These are phyloP conservation scores for Phylloporus sp. DNA, from an alignment of 768 basidiomycete genomes.

Conservation along the genomic window DNA sequence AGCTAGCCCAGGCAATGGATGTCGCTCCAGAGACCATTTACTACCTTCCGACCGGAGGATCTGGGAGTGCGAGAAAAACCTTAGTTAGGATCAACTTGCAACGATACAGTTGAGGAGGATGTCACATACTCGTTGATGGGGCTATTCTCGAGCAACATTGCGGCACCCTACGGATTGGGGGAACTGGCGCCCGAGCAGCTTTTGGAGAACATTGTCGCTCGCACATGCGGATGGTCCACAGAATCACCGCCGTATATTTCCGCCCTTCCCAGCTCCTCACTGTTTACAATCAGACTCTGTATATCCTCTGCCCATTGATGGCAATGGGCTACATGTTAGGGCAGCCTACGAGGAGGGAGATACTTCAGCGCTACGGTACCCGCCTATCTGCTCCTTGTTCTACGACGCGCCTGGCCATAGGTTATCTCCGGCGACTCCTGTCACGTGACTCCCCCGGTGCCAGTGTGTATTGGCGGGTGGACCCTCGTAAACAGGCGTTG, in stretches of 20 bases:
- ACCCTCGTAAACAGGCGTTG: no score
- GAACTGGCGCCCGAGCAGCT: constrained; percentile 1
- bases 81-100: constrained; percentile 4
- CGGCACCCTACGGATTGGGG: neutral
- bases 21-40: neutral
- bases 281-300: neutral
- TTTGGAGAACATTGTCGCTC: constrained; percentile 2
- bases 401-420: no score
- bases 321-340: neutral
- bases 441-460: no score
- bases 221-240: constrained; percentile 3
- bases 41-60: neutral
- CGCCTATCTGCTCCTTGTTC: no score
- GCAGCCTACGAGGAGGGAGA: no score
- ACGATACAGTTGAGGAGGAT: constrained; percentile 1
- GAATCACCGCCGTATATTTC: no score
- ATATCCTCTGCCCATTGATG: neutral
- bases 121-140: constrained; percentile 7
- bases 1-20: constrained; percentile 4
- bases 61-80: constrained; percentile 6
- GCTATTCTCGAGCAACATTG: constrained; percentile 7
- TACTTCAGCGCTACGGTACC: no score
- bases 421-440: no score
- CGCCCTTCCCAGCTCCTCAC: constrained; percentile 4
- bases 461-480: no score